Conservation (phyloP, 495 filamentous ascomycete species). For the Neurospora sp. region DNA sequence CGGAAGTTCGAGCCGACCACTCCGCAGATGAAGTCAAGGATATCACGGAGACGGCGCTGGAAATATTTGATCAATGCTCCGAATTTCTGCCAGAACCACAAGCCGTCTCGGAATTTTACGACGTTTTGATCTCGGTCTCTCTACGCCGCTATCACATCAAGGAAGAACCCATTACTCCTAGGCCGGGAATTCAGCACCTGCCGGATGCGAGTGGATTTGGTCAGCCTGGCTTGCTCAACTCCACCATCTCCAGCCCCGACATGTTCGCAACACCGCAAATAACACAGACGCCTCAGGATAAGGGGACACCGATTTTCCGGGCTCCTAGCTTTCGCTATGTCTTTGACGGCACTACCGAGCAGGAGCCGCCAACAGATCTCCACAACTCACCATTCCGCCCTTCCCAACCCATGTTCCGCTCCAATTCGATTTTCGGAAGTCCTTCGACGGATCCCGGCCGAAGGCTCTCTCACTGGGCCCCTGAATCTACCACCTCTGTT, state of each 20-base stretch:
- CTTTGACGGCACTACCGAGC: slow-evolving; percentile 35
- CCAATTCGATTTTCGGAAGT: slow-evolving; percentile 45
- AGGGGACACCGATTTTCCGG: background rate
- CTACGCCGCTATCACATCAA: slow-evolving; percentile 68
- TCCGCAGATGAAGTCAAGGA: slow-evolving; percentile 59
- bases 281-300: background rate
- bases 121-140: slow-evolving; percentile 68
- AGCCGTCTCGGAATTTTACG: slow-evolving; percentile 72
- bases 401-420: slow-evolving; percentile 36
- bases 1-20: slow-evolving; percentile 64
- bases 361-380: slow-evolving; percentile 26
- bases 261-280: background rate
- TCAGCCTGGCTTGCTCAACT: background rate
- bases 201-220: background rate
- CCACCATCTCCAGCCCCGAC: background rate
- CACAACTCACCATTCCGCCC: slow-evolving; percentile 6
- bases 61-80: slow-evolving; percentile 62
- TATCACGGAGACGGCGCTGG: slow-evolving; percentile 58
- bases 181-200: background rate
- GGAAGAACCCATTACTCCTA: slow-evolving; percentile 22
- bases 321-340: slow-evolving; percentile 34
- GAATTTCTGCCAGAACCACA: slow-evolving; percentile 83
- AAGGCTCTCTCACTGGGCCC: slow-evolving; percentile 45
- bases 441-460: slow-evolving; percentile 39
- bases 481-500: slow-evolving; percentile 30